Base-by-base conservation (phyloP, 2,329 filamentous ascomycete genomes). In the Fusarium haematococcum region DNA sequence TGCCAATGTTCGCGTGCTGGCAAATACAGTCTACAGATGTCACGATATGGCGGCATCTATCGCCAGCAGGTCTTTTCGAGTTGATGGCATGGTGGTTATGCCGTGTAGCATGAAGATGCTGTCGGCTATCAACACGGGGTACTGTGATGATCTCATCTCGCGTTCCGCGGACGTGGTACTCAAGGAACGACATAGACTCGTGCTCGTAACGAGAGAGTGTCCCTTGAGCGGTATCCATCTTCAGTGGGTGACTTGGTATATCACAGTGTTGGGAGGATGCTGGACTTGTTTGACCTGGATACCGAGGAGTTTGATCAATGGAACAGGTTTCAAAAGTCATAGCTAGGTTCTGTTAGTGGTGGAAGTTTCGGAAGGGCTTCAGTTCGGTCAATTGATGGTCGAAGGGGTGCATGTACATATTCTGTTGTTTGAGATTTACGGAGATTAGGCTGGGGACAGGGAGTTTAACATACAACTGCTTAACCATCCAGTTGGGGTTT, bases 61-160 rank as follows among this genome's bases (percentile, higher is more conserved):
- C 3, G 23, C 54, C 6, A 71, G 69, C n/a, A 63, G 70, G 0
- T 68, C 70, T 0, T 73, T 33, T 27, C 71, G 60, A 6, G 37
- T 67, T 2, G 63, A 73, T n/a, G 70, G 70, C 8, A 73, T 73
- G 70, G 41, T 70, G 8, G 33, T 73, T 2, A 67, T 58, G 7
- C 70, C 63, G 4, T 73, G 63, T 27, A 65, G 67, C 8, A 65
- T 68, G 11, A 73, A 73, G 33, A 70, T 63, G 1, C 20, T 65
- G 9, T 48, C 70, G 0, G 62, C 63, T 1, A 67, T 73, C 9
- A 59, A 50, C 11, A 35, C 70, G 5, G 70, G 67, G 50, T n/a
- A 52, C 23, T 60, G 35, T 14, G 45, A 66, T 4, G 63, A 62
- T 5, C 27, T 62, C 5, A 70, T 73, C 5, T 67, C 67, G 4